Percentiles rank a stretch among this genome's conserved stretches.
phyloP scores from a whole-genome alignment of 768 basidiomycete species.

The Suillus variegatus region DNA sequence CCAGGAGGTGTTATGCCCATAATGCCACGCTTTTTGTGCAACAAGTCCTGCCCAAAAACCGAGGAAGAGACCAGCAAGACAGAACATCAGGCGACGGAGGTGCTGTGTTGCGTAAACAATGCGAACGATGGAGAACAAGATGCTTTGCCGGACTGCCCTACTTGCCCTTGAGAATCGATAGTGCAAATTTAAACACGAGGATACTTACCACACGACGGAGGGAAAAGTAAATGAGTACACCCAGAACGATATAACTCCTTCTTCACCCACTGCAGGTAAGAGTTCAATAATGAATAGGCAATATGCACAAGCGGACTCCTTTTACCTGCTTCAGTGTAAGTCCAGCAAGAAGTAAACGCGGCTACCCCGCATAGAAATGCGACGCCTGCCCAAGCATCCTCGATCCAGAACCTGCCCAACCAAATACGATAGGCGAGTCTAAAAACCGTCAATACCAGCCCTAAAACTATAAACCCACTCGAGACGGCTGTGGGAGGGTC shows the following conservation, averaged over 20 bases:
- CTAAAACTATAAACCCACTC: constrained; percentile 8
- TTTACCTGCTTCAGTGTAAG: constrained; percentile 11
- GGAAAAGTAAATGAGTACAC: constrained; percentile 16
- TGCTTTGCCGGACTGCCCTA: constrained; percentile 25
- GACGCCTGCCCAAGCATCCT: constrained; percentile 21
- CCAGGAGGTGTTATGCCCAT: background rate
- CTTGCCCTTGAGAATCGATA: background rate
- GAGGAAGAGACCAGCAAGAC: constrained; percentile 14
- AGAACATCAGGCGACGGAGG: constrained; percentile 12
- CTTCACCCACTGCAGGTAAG: background rate
- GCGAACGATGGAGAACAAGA: constrained; percentile 20
- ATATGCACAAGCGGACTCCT: background rate
- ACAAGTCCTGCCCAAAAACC: constrained; percentile 9
- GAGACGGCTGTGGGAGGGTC: constrained; percentile 10
- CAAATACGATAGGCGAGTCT: constrained; percentile 22
- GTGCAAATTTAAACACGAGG: background rate
- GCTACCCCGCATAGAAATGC: constrained; percentile 18
- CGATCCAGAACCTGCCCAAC: constrained; percentile 22
- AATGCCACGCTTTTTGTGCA: constrained; percentile 4
- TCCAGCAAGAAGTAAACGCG: constrained; percentile 12
- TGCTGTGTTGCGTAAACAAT: constrained; percentile 15
- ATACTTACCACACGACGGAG: constrained; percentile 19
- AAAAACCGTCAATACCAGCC: constrained; percentile 16
- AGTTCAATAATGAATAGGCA: background rate
- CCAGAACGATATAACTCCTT: constrained; percentile 14